Evolutionary conservation across 305 asterid genomes (phyloP).

Genomic region (Solanum aculeatissimum): DNA sequence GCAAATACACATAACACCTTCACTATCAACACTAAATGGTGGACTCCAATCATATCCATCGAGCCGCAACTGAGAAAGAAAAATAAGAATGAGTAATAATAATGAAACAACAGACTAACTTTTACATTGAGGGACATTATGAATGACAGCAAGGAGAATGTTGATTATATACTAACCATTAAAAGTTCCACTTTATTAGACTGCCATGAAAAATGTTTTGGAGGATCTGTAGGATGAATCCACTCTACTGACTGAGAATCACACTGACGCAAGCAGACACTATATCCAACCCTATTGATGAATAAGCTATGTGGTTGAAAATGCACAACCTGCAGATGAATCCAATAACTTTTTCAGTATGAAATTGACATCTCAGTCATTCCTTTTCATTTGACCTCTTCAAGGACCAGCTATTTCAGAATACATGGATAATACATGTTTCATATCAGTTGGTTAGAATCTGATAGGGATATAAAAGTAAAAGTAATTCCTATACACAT

Average conservation of each 20-base stretch:
- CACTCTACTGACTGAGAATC: conserved; percentile 65
- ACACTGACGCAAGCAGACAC: conserved; percentile 71
- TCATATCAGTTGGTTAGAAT: not conserved
- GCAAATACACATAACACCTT: conserved; percentile 75
- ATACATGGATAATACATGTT: not conserved
- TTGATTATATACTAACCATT: conserved; percentile 42
- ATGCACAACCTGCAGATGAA: conserved; percentile 72
- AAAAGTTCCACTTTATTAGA: conserved; percentile 66
- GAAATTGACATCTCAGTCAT: not conserved
- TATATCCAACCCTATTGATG: conserved; percentile 71
- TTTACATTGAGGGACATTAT: not conserved
- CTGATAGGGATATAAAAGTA: not conserved
- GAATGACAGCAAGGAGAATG: conserved; percentile 1
- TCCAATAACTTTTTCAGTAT: conserved; percentile 1
- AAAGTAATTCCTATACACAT: not conserved
- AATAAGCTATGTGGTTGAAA: conserved; percentile 89
- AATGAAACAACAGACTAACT: conserved; percentile 14
- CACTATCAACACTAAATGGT: conserved; percentile 65
- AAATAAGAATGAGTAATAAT: not conserved
- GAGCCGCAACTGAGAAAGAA: conserved; percentile 51
- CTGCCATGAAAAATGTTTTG: conserved; percentile 78
- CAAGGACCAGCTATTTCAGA: not conserved
- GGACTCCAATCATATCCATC: conserved; percentile 89
- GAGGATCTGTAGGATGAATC: conserved; percentile 83
- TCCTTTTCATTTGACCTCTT: not conserved